Conservation (phyloP, 129 eudicot genomes). For the Gnaphalium uliginosum region DNA sequence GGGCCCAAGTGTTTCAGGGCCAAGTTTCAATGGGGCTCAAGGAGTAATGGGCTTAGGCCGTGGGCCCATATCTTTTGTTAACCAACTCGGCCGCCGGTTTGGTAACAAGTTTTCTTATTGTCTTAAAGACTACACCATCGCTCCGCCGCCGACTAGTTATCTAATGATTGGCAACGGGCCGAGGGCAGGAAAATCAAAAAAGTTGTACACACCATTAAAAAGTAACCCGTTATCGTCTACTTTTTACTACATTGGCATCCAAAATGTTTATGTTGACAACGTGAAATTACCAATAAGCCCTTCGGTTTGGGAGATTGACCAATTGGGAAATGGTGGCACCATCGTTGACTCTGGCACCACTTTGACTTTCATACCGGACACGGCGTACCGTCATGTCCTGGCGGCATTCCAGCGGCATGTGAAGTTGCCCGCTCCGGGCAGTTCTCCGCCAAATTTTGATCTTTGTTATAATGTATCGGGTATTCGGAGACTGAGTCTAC, state of each 20-base stretch:
- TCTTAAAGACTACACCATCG: slow-evolving; percentile 62
- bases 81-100: slow-evolving; percentile 58
- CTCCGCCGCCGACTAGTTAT: slow-evolving; percentile 75
- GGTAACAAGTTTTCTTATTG: slow-evolving; percentile 75
- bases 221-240: slow-evolving; percentile 53
- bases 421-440: slow-evolving; percentile 43
- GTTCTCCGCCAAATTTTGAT: slow-evolving; percentile 49
- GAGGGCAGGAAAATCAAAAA: slow-evolving; percentile 4
- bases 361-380: slow-evolving; percentile 49
- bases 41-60: slow-evolving; percentile 81
- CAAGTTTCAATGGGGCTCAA: slow-evolving; percentile 63
- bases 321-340: slow-evolving; percentile 70
- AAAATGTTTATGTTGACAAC: slow-evolving; percentile 37
- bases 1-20: slow-evolving; percentile 80
- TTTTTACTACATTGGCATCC: slow-evolving; percentile 68
- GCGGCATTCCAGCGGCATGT: slow-evolving; percentile 54
- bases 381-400: slow-evolving; percentile 52
- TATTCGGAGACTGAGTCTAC: slow-evolving; percentile 34
- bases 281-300: slow-evolving; percentile 55
- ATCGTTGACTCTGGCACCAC: slow-evolving; percentile 80
- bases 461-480: slow-evolving; percentile 63
- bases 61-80: slow-evolving; percentile 60
- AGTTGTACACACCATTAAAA: slow-evolving; percentile 50
- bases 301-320: slow-evolving; percentile 61
- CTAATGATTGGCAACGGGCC: slow-evolving; percentile 65